Conservation (phyloP, 164 flowering plant genomes). For the Aristolochia californica region DNA sequence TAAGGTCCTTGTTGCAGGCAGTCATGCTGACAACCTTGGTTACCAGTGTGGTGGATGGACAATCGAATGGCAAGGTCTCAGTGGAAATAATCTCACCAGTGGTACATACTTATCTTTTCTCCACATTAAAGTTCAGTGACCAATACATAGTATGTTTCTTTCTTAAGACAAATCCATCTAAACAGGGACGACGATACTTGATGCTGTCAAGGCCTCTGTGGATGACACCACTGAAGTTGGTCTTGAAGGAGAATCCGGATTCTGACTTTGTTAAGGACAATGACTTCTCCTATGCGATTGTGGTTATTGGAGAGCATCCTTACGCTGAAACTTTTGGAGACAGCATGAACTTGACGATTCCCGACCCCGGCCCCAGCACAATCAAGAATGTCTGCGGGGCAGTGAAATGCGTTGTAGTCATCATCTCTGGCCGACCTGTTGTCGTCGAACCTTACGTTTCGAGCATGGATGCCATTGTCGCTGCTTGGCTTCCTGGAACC, state of each 20-base stretch:
- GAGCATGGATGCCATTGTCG: constrained; percentile 28
- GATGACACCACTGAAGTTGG: constrained; percentile 22
- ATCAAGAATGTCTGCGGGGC: constrained; percentile 24
- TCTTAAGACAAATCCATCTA: background rate
- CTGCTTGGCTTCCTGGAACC: constrained; percentile 38
- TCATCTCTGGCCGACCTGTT: constrained; percentile 31
- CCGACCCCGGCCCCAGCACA: constrained; percentile 23
- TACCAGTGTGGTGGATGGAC: constrained; percentile 63
- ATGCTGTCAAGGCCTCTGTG: constrained; percentile 17
- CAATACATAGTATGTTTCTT: background rate
- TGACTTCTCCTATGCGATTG: constrained; percentile 29
- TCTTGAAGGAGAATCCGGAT: constrained; percentile 19
- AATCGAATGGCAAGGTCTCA: constrained; percentile 34
- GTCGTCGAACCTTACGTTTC: constrained; percentile 22
- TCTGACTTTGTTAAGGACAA: constrained; percentile 15
- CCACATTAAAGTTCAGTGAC: background rate
- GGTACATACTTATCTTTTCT: constrained; percentile 12
- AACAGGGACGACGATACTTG: constrained; percentile 31
- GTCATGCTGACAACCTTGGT: constrained; percentile 44
- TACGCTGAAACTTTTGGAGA: constrained; percentile 27
- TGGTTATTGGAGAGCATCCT: constrained; percentile 35
- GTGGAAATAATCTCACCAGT: constrained; percentile 26
- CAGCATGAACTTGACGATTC: constrained; percentile 23
- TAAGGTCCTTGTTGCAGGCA: constrained; percentile 43
- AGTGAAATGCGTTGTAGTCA: constrained; percentile 22